Percentiles rank a stretch among this genome's conserved stretches.
Conservation (phyloP, 495 filamentous ascomycete species). For the Acidiella bohemica region DNA sequence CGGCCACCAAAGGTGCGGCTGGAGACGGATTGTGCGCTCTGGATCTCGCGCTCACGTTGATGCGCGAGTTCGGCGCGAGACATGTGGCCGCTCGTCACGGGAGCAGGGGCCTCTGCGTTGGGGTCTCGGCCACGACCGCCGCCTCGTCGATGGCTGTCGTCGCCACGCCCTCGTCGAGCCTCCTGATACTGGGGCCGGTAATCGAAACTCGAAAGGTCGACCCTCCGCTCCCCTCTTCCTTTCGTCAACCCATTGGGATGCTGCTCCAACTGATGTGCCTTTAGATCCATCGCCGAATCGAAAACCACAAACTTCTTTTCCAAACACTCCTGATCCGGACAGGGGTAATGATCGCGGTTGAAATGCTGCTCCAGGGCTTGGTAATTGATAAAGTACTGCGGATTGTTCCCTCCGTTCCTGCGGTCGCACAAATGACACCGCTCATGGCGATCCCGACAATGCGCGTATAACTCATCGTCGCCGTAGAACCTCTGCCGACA, state of each 20-base stretch:
- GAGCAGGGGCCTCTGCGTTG: slow-evolving; percentile 65
- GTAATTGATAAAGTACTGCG: slow-evolving; percentile 83
- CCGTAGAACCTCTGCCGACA: slow-evolving; percentile 88
- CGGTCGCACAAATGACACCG: slow-evolving; percentile 90
- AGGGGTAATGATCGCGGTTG: slow-evolving; percentile 73
- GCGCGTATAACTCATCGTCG: slow-evolving; percentile 83
- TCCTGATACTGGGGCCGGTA: slow-evolving; percentile 58
- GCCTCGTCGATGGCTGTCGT: slow-evolving; percentile 35
- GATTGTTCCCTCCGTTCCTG: slow-evolving; percentile 49
- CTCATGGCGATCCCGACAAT: slow-evolving; percentile 87
- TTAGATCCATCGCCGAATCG: slow-evolving; percentile 81
- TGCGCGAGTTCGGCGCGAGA: slow-evolving; percentile 81
- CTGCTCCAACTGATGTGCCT: slow-evolving; percentile 65
- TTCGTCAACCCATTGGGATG: slow-evolving; percentile 71
- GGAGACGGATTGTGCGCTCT: slow-evolving; percentile 65
- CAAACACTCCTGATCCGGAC: slow-evolving; percentile 69
- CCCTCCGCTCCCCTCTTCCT: slow-evolving; percentile 69
- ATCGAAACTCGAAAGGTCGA: slow-evolving; percentile 79
- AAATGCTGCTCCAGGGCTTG: slow-evolving; percentile 74
- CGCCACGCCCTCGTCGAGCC: slow-evolving; percentile 41
- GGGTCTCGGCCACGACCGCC: slow-evolving; percentile 57
- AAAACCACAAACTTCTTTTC: slow-evolving; percentile 99
- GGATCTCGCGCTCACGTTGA: slow-evolving; percentile 83
- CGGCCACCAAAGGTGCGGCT: slow-evolving; percentile 71
- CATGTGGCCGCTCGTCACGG: slow-evolving; percentile 69